These are phyloP conservation scores for Penicillium janthinellum DNA, from an alignment of 2,329 filamentous ascomycete species.

Conservation along the genomic window DNA sequence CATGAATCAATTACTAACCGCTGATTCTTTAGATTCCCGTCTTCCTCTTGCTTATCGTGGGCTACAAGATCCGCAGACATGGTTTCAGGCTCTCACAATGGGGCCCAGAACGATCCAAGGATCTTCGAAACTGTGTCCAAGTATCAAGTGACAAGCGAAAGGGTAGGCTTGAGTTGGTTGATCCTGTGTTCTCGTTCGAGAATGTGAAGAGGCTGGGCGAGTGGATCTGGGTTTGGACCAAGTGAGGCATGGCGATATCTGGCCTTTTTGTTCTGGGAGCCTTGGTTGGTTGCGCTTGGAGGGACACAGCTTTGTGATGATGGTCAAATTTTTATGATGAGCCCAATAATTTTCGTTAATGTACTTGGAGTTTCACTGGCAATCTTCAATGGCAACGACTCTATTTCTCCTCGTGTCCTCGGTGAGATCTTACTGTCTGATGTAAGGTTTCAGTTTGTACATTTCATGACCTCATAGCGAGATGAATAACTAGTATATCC, in stretches of 20 bases:
- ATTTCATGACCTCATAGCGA: too few species aligned
- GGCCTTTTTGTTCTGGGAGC: background rate
- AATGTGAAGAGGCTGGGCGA: background rate
- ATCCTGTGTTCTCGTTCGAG: background rate
- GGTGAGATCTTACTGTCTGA: too few species aligned
- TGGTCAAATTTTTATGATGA: too few species aligned
- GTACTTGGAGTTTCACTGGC: too few species aligned
- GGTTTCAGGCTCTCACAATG: background rate
- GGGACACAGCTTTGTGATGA: too few species aligned
- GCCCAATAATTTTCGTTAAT: too few species aligned
- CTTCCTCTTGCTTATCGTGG: background rate
- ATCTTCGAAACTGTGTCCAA: background rate
- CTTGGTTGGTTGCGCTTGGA: too few species aligned
- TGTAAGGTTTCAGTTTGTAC: too few species aligned
- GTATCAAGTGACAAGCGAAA: background rate
- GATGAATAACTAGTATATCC: too few species aligned
- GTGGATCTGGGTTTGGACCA: background rate
- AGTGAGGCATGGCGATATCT: background rate
- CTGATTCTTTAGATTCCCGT: background rate
- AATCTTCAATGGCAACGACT: too few species aligned
- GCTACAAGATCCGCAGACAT: background rate
- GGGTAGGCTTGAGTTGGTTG: background rate
- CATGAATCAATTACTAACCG: background rate
- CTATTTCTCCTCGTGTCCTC: too few species aligned
- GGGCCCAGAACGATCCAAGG: background rate